Percentiles rank a stretch among this genome's conserved stretches.
Conservation (phyloP, 2,329 filamentous ascomycete genomes). For the Sporothrix protearum region DNA sequence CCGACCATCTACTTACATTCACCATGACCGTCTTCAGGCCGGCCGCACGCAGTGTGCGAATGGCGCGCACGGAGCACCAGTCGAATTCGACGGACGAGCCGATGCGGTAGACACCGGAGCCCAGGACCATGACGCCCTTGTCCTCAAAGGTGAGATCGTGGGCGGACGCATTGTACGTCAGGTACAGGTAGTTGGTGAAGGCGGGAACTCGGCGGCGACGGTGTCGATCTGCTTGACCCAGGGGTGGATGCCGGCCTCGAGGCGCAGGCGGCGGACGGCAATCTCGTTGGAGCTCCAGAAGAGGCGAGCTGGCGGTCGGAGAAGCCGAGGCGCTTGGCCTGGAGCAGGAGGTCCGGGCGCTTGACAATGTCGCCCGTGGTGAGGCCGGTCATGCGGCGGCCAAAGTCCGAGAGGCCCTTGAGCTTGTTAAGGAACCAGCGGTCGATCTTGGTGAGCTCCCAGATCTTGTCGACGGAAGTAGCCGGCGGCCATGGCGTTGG, state of each 20-base stretch:
- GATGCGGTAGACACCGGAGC: conserved; percentile 94
- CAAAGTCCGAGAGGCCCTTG: conserved; percentile 86
- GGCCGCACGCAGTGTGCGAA: conserved; percentile 79
- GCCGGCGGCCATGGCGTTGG: conserved; percentile 92
- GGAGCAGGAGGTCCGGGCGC: conserved; percentile 63
- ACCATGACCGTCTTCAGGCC: conserved; percentile 96
- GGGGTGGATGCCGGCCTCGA: conserved; percentile 82
- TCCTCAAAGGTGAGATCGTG: conserved; percentile 83
- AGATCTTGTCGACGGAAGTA: conserved; percentile 96
- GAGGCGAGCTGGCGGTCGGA: conserved; percentile 89
- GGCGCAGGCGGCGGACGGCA: conserved; percentile 75
- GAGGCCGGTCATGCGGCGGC: conserved; percentile 70
- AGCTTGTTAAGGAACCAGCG: conserved; percentile 96
- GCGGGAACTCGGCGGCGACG: conserved; percentile 93
- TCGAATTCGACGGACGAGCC: conserved; percentile 98
- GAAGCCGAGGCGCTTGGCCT: conserved; percentile 92
- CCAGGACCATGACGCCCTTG: conserved; percentile 91
- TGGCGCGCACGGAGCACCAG: conserved; percentile 95
- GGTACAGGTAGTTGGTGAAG: conserved; percentile 91
- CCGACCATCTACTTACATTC: conserved; percentile 45
- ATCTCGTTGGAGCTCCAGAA: conserved; percentile 95
- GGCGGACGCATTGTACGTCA: conserved; percentile 90
- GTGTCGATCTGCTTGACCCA: conserved; percentile 98
- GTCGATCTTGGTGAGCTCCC: conserved; percentile 97
- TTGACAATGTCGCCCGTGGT: conserved; percentile 61